phyloP scores from a whole-genome alignment of 495 filamentous ascomycete genomes.

The Neurospora pannonica region DNA sequence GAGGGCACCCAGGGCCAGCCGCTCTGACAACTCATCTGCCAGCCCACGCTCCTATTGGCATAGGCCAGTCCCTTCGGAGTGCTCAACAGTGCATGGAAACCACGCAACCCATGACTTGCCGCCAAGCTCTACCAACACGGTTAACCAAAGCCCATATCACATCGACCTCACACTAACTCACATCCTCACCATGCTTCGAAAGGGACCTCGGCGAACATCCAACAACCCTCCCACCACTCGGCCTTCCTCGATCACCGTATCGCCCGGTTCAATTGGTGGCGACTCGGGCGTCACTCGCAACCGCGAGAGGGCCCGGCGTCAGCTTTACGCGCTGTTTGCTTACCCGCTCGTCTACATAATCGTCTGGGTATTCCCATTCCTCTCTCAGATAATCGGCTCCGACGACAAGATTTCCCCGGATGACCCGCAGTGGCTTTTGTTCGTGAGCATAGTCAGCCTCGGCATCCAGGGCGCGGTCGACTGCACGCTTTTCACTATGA shows the following conservation, averaged over 20 bases:
- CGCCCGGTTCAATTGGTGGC: conserved; percentile 5
- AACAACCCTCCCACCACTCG: neutral
- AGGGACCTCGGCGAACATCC: conserved; percentile 5
- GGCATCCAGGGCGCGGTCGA: conserved; percentile 56
- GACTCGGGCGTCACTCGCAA: conserved; percentile 23
- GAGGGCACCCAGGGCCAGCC: neutral
- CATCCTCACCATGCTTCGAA: conserved; percentile 13
- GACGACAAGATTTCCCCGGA: conserved; percentile 33
- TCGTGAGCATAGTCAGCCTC: conserved; percentile 46
- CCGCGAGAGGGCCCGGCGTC: conserved; percentile 50
- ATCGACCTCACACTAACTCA: conserved; percentile 11
- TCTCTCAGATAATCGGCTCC: conserved; percentile 51
- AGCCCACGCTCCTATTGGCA: neutral
- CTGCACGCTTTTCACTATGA: conserved; percentile 52
- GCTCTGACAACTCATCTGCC: neutral
- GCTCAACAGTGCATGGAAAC: neutral
- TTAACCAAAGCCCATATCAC: neutral
- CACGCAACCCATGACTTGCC: neutral
- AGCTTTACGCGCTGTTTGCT: conserved; percentile 59
- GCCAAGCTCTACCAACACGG: neutral
- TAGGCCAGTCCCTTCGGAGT: neutral
- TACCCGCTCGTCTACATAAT: conserved; percentile 64
- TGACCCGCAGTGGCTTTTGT: conserved; percentile 44
- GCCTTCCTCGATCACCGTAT: conserved; percentile 2
- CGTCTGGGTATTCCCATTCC: conserved; percentile 65